These are phyloP conservation scores for Amborella trichopoda DNA, from an alignment of 164 flowering plant genomes.

Conservation along the genomic window DNA sequence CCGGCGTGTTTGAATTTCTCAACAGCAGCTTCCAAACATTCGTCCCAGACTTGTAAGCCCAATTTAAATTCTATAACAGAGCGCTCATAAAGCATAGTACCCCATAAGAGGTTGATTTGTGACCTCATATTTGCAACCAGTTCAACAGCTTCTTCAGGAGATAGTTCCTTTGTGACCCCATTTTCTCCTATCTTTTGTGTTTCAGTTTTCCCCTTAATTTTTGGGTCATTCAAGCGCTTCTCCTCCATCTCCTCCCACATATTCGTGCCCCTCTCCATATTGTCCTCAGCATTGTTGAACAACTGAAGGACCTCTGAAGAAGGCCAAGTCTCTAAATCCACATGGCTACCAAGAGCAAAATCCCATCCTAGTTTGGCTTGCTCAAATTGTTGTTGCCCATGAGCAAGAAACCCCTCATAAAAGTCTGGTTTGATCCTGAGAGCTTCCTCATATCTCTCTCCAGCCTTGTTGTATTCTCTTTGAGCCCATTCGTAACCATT, in stretches of 20 bases:
- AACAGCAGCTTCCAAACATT: conserved; percentile 60
- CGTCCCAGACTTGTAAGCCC: conserved; percentile 66
- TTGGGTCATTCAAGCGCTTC: conserved; percentile 23
- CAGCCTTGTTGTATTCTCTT: conserved; percentile 47
- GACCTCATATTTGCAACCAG: conserved; percentile 53
- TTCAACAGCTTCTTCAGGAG: conserved; percentile 45
- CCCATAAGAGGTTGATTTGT: conserved; percentile 75
- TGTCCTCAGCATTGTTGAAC: conserved; percentile 73
- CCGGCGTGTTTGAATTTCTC: conserved; percentile 85
- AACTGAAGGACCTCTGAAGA: conserved; percentile 40
- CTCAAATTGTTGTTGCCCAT: conserved; percentile 84
- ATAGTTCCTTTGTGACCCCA: conserved; percentile 25
- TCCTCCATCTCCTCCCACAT: conserved; percentile 63
- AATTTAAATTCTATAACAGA: conserved; percentile 77
- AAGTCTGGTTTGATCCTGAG: conserved; percentile 63
- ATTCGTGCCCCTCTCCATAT: conserved; percentile 55
- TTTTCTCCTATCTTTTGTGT: conserved; percentile 36
- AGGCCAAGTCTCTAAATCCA: conserved; percentile 52
- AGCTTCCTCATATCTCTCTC: conserved; percentile 56
- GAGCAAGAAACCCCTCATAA: conserved; percentile 68
- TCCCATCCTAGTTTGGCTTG: conserved; percentile 85
- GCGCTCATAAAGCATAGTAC: conserved; percentile 78
- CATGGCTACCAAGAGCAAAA: conserved; percentile 47
- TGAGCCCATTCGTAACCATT: conserved; percentile 61
- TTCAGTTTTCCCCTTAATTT: conserved; percentile 13